phyloP scores from a whole-genome alignment of 257 asterid genomes.

The Ophiorrhiza pumila region DNA sequence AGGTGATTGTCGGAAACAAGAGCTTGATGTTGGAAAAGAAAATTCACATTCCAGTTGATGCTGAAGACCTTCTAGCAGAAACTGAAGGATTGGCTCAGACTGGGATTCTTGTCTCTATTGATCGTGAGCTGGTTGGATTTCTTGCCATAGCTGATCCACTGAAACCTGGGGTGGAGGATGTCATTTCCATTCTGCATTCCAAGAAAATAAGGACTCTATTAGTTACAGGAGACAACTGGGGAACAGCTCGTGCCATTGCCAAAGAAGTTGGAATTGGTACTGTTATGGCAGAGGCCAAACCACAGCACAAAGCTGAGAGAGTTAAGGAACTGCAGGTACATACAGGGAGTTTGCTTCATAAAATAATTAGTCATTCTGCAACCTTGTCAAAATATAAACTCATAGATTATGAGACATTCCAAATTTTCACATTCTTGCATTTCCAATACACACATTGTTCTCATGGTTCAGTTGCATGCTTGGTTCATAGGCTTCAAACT shows the following conservation, averaged over 20 bases:
- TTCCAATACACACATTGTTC: neutral
- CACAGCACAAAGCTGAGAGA: constrained; percentile 68
- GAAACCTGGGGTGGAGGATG: constrained; percentile 68
- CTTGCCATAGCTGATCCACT: constrained; percentile 67
- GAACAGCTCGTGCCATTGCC: constrained; percentile 80
- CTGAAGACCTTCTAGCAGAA: constrained; percentile 62
- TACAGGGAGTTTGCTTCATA: neutral
- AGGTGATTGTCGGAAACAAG: constrained; percentile 73
- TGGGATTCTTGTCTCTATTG: constrained; percentile 63
- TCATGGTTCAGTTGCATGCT: neutral
- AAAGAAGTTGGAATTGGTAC: constrained; percentile 60
- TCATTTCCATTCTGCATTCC: constrained; percentile 54
- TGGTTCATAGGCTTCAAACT: constrained; percentile 51
- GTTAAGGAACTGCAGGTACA: constrained; percentile 76
- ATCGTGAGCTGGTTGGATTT: constrained; percentile 55
- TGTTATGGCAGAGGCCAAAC: constrained; percentile 75
- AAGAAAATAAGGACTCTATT: constrained; percentile 56
- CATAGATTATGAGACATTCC: neutral
- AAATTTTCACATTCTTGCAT: neutral
- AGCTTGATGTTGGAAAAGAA: constrained; percentile 51
- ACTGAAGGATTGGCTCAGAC: constrained; percentile 63
- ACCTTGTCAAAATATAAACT: too few relatives aligned
- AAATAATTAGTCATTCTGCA: too few relatives aligned
- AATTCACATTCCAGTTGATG: constrained; percentile 44
- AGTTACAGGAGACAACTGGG: constrained; percentile 81